phyloP scores from a whole-genome alignment of 345 rosid genomes.

The Ceriops decandra region DNA sequence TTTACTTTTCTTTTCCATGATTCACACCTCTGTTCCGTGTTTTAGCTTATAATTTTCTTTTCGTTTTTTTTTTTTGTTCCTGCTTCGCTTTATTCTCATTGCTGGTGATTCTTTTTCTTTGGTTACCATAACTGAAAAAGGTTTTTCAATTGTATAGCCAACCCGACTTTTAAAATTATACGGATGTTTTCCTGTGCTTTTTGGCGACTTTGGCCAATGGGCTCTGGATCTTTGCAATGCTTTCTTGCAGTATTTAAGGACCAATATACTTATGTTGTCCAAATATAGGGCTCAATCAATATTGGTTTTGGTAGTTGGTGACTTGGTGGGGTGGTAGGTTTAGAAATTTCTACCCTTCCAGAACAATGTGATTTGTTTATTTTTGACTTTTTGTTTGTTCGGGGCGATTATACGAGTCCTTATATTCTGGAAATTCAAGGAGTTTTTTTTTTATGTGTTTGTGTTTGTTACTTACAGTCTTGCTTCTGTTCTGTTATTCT shows the following conservation, averaged over 20 bases:
- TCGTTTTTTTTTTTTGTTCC: background rate
- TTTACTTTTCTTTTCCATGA: no score
- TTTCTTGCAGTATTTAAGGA: background rate
- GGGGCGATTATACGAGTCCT: background rate
- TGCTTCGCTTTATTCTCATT: constrained; percentile 12
- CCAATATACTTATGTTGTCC: background rate
- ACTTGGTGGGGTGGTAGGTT: background rate
- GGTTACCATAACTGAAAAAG: background rate
- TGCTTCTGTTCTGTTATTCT: background rate
- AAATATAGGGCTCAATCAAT: background rate
- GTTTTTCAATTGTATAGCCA: background rate
- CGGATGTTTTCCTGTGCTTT: background rate
- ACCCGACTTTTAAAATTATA: background rate
- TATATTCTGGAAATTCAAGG: background rate
- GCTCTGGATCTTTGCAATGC: constrained; percentile 2
- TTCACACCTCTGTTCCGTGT: no score
- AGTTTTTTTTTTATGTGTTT: background rate
- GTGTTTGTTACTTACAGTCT: background rate
- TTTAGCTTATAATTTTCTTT: background rate
- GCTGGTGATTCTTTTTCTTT: background rate
- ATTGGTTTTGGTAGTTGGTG: background rate
- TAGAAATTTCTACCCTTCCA: background rate
- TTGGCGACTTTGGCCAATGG: background rate
- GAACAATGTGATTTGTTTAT: constrained; percentile 15
- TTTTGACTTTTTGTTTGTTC: constrained; percentile 13